These are phyloP conservation scores for Agarophyton chilense DNA, from an alignment of 23 red algal genomes.

Conservation along the genomic window DNA sequence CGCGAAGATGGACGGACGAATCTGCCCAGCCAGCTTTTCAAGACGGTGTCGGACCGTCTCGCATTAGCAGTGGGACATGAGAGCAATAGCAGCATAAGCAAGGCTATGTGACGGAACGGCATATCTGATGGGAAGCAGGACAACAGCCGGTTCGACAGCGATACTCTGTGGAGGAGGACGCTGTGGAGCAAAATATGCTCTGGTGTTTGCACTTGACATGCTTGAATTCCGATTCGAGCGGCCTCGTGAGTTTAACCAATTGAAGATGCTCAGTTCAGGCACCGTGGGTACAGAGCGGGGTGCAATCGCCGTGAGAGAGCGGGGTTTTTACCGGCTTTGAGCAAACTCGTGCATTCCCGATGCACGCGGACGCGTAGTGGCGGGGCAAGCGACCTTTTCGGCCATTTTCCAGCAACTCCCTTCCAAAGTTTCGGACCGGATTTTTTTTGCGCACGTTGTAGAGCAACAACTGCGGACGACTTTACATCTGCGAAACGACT, in stretches of 20 bases:
- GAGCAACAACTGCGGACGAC: no score
- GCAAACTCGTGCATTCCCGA: not conserved
- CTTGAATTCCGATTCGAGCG: constrained; percentile 4
- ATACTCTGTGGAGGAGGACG: not conserved
- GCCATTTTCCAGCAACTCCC: not conserved
- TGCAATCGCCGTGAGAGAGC: not conserved
- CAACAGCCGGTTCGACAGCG: not conserved
- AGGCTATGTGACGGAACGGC: not conserved
- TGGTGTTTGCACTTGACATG: not conserved
- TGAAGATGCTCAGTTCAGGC: not conserved
- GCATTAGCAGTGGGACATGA: not conserved
- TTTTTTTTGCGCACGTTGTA: not conserved
- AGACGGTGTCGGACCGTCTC: not conserved
- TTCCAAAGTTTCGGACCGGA: not conserved
- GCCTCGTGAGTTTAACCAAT: constrained; percentile 5
- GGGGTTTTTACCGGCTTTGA: not conserved
- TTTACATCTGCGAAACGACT: no score
- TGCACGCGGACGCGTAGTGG: no score
- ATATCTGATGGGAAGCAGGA: not conserved
- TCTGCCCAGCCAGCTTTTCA: not conserved
- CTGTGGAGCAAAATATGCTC: not conserved
- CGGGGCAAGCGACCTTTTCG: not conserved
- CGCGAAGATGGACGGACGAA: constrained; percentile 10
- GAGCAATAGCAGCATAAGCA: constrained; percentile 4
- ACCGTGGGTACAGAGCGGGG: constrained; percentile 30